Percentiles rank a stretch among this genome's conserved stretches.
These are phyloP conservation scores for Ustulina deusta DNA, from an alignment of 2,329 filamentous ascomycete species.

Conservation along the genomic window DNA sequence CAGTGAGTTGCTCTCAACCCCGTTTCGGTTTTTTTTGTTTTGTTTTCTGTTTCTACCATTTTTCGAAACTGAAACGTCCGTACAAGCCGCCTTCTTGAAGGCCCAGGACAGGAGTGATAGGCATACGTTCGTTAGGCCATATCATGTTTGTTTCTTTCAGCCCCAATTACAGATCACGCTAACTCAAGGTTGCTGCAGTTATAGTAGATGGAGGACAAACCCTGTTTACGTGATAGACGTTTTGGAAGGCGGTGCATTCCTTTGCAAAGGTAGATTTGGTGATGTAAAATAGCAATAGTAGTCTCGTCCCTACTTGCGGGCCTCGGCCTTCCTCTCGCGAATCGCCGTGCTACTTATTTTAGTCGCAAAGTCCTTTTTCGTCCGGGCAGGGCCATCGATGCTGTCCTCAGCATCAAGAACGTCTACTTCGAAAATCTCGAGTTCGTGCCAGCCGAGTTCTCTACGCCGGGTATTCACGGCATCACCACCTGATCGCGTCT, in stretches of 20 bases:
- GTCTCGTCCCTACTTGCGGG: conserved; percentile 28
- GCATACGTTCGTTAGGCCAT: background rate
- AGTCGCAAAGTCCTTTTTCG: conserved; percentile 75
- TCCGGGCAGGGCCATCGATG: conserved; percentile 56
- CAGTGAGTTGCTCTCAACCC: conserved; percentile 43
- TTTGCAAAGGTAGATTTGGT: conserved; percentile 7
- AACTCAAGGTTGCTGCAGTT: conserved; percentile 48
- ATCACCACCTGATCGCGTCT: conserved; percentile 85
- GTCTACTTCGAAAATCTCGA: conserved; percentile 90
- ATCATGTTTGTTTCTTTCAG: background rate
- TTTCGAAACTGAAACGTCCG: background rate
- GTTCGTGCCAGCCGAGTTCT: conserved; percentile 78
- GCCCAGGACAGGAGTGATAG: background rate
- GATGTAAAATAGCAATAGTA: conserved; percentile 3
- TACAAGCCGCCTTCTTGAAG: background rate
- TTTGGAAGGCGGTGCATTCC: conserved; percentile 1
- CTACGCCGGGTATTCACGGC: conserved; percentile 86
- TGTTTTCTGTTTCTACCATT: background rate
- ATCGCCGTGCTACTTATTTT: conserved; percentile 96
- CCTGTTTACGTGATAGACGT: conserved; percentile 46
- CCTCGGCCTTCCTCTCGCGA: conserved; percentile 59
- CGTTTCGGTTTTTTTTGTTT: background rate
- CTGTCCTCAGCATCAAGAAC: conserved; percentile 79
- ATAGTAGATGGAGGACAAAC: conserved; percentile 70
- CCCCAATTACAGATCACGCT: conserved; percentile 16